Percentiles rank a stretch among this genome's conserved stretches.
phyloP scores from a whole-genome alignment of 805 yeast genomes.

The Ogataea kodamae region DNA sequence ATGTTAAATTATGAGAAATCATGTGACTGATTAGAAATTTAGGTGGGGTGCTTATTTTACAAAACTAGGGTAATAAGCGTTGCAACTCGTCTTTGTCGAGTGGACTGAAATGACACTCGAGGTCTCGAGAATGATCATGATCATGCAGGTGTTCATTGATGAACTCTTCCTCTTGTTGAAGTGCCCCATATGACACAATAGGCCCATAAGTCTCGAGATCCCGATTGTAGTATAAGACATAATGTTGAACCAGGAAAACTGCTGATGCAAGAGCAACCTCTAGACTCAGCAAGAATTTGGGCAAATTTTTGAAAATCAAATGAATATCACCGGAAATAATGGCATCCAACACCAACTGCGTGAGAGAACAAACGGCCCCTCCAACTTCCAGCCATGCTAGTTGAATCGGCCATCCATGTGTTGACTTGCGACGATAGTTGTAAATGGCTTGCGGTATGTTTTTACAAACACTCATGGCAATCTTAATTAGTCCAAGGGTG shows the following conservation, averaged over 20 bases:
- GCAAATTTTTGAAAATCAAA: slow-evolving; percentile 30
- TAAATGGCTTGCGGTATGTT: slow-evolving; percentile 35
- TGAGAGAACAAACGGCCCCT: slow-evolving; percentile 31
- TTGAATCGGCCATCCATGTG: slow-evolving; percentile 38
- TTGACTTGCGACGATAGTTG: slow-evolving; percentile 33
- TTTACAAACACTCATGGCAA: slow-evolving; percentile 34
- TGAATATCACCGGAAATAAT: slow-evolving; percentile 21
- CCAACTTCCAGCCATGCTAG: slow-evolving; percentile 33
- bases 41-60: neutral
- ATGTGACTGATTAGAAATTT: slow-evolving; percentile 14
- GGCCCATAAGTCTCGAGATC: slow-evolving; percentile 26
- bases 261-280: slow-evolving; percentile 32
- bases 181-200: slow-evolving; percentile 16
- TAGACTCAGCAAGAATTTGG: slow-evolving; percentile 30
- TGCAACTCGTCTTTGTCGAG: slow-evolving; percentile 27
- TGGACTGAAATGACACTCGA: slow-evolving; percentile 15
- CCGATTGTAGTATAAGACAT: slow-evolving; percentile 27
- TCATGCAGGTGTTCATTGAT: slow-evolving; percentile 32
- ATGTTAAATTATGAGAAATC: slow-evolving; percentile 13
- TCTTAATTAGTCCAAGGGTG: slow-evolving; percentile 33
- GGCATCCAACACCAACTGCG: slow-evolving; percentile 32
- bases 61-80: slow-evolving; percentile 18
- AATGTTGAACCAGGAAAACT: slow-evolving; percentile 34
- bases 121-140: slow-evolving; percentile 25
- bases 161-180: slow-evolving; percentile 33